Evolutionary conservation across 2,329 filamentous ascomycete genomes (phyloP), one percentile per base, ranked within the genome.

Genomic region (Pleoardoris graminearum): DNA sequence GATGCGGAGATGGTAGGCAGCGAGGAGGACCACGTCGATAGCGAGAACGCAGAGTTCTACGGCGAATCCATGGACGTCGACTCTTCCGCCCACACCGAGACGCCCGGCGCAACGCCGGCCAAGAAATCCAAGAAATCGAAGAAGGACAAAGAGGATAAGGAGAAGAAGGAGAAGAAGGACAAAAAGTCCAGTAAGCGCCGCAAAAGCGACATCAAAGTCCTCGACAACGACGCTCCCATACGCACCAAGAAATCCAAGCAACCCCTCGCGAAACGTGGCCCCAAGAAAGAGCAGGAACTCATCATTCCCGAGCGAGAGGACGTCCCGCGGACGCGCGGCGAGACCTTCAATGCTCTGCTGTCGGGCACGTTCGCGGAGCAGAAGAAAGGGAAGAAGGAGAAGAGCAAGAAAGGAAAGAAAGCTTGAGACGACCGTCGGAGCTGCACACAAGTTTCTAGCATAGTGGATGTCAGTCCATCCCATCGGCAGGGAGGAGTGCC

Each of bases 301-400:
- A 55, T 65, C 4, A 51, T 60, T 2, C 39, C 59, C 11, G 38
- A 59, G 36, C 41, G 51, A 3, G 58, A 53, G 6, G 46, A 45
- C 14, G 61, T 58, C 12, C 58, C 65, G 12, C 61, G 62, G 42
- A 62, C 65, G 4, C 60, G 58, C 7, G 65, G 60, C 37, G 63
- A 66, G 52, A 63, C 61, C 2, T 68, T 68, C 43, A 61, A 57
- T 11, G 61, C 59, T 27, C 44, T 67, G 14, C 48, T 66, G 16
- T 51, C 62, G 21, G 65, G 60, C 3, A 56, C 55, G 49, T 50
- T 58, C 17, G 35, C 48, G 19, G 53, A 56, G 54, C 48, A 54
- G 41, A 54, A 42, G 43, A 60, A 59, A 46, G 53, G 42, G 21
- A 58, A 54, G 49, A 43, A 38, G 23, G 23, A 44, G 5, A 27